Evolutionary conservation across 306 rosid genomes (phyloP), one percentile per base, ranked within the genome.

Genomic region (Trichosanthes cucumerina): DNA sequence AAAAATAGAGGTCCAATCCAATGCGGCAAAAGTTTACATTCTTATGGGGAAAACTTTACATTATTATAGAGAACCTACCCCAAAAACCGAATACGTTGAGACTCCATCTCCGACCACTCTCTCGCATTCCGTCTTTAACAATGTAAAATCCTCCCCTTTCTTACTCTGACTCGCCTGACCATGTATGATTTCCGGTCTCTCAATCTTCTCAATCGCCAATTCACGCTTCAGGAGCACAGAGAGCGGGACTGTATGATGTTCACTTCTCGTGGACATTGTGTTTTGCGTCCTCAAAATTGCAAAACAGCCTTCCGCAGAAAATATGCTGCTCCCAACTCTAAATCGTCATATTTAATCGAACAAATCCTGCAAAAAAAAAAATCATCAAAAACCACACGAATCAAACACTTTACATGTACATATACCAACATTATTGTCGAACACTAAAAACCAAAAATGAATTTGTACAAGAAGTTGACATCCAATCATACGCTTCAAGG

Each of bases 151-250:
- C 86, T 96, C 99, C 58, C 99, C 98, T 82, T 96, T 96, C 88
- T 96, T 96, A 85, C 97, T 96, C 86, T 96, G 97, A 41, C 82
- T 79, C 15, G 94, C 98, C 84, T 93, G 98, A 63, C 99, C 99
- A 28, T 90, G 87, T 13, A 79, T 58, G 84, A 96, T 82, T 80
- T 96, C 98, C 3, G 98, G 99, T 31, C 89, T 89, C 92, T 93
- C 99, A 83, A 91, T 85, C 92, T 86, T 96, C 88, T 96, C 98
- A 41, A 76, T 82, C 41, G 89, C 88, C 91, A 93, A 86, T 85
- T 96, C 99, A 70, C 99, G 98, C 89, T 81, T 93, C 72, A 96
- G 84, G 68, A 96, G 86, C 84, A 96, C 97, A 78, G 99, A 91
- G 46, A 96, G 97, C 34, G 98, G 96, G 58, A 96, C 90, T 5